phyloP scores from a whole-genome alignment of 495 filamentous ascomycete genomes.

The Corynascus novoguineensis region DNA sequence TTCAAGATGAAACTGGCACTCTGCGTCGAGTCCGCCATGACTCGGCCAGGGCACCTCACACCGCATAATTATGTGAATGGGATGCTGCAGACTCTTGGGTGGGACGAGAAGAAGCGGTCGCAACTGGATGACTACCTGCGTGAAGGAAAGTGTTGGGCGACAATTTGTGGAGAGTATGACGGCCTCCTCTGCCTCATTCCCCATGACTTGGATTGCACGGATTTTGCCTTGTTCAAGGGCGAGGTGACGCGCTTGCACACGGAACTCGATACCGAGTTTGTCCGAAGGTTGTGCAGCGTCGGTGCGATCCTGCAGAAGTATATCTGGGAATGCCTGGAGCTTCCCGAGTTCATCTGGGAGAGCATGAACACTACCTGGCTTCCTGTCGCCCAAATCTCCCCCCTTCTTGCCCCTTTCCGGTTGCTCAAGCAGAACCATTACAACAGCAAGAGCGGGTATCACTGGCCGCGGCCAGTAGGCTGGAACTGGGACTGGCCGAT shows the following conservation, averaged over 20 bases:
- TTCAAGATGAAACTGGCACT: constrained; percentile 24
- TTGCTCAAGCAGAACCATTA: constrained; percentile 19
- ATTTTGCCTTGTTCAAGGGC: constrained; percentile 24
- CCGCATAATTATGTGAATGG: constrained; percentile 5
- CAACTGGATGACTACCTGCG: constrained; percentile 26
- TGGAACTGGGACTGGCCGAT: constrained; percentile 26
- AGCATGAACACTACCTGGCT: constrained; percentile 13
- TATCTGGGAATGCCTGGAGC: constrained; percentile 22
- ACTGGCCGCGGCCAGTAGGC: constrained; percentile 18
- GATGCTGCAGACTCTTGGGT: constrained; percentile 20
- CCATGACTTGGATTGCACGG: constrained; percentile 12
- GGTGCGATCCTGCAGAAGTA: constrained; percentile 18
- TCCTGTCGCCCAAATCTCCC: constrained; percentile 12
- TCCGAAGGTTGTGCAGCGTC: constrained; percentile 19
- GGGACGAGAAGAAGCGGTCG: constrained; percentile 16
- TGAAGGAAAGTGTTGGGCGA: constrained; percentile 31
- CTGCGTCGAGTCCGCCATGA: background rate
- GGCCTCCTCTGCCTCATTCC: constrained; percentile 26
- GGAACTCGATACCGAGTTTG: constrained; percentile 17
- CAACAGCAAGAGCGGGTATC: constrained; percentile 2
- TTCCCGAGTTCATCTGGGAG: constrained; percentile 29
- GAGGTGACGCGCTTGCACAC: constrained; percentile 20
- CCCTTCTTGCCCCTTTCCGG: constrained; percentile 19
- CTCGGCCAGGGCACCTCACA: background rate
- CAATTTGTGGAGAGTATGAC: constrained; percentile 21